Conservation (phyloP, 192 early-diverging fungal species). For the Phycomyces nitens region DNA sequence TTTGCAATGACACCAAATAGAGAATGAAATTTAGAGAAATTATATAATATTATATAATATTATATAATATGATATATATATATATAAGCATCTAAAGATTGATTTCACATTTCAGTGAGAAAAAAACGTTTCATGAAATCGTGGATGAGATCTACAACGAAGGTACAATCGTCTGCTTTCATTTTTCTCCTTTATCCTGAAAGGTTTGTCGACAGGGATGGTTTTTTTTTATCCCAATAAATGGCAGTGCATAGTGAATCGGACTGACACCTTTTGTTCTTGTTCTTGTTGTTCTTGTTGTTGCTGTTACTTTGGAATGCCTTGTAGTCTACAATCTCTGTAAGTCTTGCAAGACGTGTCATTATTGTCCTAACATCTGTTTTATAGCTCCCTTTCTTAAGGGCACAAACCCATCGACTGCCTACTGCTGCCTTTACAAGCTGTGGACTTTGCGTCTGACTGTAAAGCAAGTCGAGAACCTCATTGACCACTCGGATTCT, state of each 20-base stretch:
- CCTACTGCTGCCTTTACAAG: constrained; percentile 82
- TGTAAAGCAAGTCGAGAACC: constrained; percentile 69
- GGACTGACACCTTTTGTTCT: constrained; percentile 9
- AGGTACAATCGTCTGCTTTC: constrained; percentile 48
- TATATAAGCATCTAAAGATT: not conserved
- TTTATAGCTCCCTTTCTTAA: constrained; percentile 75
- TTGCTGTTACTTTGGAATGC: not conserved
- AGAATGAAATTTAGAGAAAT: not conserved
- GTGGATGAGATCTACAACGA: constrained; percentile 66
- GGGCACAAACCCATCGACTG: constrained; percentile 72
- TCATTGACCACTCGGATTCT: constrained; percentile 75
- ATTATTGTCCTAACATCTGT: not conserved
- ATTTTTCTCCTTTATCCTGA: constrained; percentile 29
- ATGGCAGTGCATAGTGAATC: no score
- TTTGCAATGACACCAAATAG: not conserved
- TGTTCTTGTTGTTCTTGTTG: no score
- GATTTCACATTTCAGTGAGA: constrained; percentile 41
- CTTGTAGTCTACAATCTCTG: constrained; percentile 17
- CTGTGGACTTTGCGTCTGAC: constrained; percentile 77
- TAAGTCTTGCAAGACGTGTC: constrained; percentile 9
- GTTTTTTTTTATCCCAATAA: no score
- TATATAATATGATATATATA: no score
- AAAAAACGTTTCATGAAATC: constrained; percentile 76
- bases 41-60: no score
- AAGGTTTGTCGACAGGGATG: constrained; percentile 3